Base-by-base conservation (phyloP, 2,329 filamentous ascomycete species). In the Claviceps sp. region DNA sequence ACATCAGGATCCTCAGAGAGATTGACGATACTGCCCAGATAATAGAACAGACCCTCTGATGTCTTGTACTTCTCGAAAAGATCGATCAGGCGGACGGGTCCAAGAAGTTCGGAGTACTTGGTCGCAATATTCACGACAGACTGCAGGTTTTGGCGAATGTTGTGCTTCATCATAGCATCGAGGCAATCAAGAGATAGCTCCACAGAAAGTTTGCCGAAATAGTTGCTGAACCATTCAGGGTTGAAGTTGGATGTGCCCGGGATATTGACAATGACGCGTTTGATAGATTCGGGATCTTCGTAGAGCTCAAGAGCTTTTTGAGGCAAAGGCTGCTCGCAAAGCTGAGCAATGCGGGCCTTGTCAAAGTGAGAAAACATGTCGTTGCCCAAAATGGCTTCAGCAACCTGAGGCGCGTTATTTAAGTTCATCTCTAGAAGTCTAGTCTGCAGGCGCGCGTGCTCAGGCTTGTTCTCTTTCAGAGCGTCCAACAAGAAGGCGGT, bases 361-460 rank as follows among this genome's bases (percentile, higher is more conserved):
- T 98, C 93, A 63, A 95, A 98, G 71, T 98, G 82, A 0, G 89
- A 89, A 71, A 98, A 97, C 86, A 98, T 96, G 62, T 97, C 89
- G 63, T 98, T 98, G 58, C 91, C 88, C 42, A 98, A 80, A 59
- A 98, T 98, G 37, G 93, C 93, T 68, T 98, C 94, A 3, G 94
- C 93, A 51, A 98, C 94, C 68, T 97, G 93, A 49, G 93, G 93
- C 1, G 93, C 94, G 60, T 95, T 94, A 70, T 95, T 78, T 56
- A 98, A 72, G 69, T 98, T 98, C 90, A 98, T 97, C 76, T 98
- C 94, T 52, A 98, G 74, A 3, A 98, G 78, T 55, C 93, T 85
- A 22, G 94, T 98, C 71, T 98, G 93, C 41, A 98, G 77, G 59
- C 91, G 84, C 41, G 84, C 91, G 65, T 98, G 90, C 68, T 98